Percentiles rank a stretch among this genome's conserved stretches.
These are phyloP conservation scores for Hypoxylon rickii DNA, from an alignment of 495 filamentous ascomycete species.

Conservation along the genomic window DNA sequence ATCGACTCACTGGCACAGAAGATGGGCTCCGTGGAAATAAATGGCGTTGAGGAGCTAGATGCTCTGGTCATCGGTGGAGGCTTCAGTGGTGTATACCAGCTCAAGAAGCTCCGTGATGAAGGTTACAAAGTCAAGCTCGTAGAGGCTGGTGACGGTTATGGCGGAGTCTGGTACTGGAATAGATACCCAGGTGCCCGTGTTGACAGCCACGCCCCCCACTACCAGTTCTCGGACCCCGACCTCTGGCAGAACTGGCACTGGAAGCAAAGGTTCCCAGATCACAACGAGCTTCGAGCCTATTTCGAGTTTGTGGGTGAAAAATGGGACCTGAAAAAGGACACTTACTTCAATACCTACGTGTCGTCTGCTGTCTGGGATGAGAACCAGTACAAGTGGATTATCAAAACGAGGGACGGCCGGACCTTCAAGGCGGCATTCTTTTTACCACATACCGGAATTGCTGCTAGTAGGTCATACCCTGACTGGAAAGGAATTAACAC, in stretches of 20 bases:
- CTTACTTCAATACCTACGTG: conserved; percentile 54
- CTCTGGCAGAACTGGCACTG: conserved; percentile 60
- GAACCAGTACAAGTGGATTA: conserved; percentile 47
- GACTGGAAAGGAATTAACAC: conserved; percentile 56
- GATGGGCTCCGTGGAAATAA: conserved; percentile 25
- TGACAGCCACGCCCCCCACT: conserved; percentile 56
- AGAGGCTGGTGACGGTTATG: conserved; percentile 53
- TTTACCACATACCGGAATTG: conserved; percentile 51
- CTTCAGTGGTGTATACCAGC: conserved; percentile 45
- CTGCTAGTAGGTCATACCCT: conserved; percentile 47
- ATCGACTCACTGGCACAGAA: too few relatives aligned
- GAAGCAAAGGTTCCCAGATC: conserved; percentile 55
- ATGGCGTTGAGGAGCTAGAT: conserved; percentile 47
- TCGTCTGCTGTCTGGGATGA: conserved; percentile 51
- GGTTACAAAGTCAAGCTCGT: conserved; percentile 46
- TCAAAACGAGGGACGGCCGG: conserved; percentile 54
- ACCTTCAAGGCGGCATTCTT: conserved; percentile 52
- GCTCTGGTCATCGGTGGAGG: conserved; percentile 59
- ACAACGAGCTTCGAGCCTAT: conserved; percentile 56
- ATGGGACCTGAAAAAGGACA: conserved; percentile 56
- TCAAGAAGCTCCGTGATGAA: conserved; percentile 39
- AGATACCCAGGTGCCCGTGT: conserved; percentile 58
- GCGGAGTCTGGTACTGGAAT: conserved; percentile 61
- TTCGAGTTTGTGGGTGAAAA: conserved; percentile 60
- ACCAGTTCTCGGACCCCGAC: conserved; percentile 57